Evolutionary conservation across 345 rosid species (phyloP).

Genomic region (Citrus medica): DNA sequence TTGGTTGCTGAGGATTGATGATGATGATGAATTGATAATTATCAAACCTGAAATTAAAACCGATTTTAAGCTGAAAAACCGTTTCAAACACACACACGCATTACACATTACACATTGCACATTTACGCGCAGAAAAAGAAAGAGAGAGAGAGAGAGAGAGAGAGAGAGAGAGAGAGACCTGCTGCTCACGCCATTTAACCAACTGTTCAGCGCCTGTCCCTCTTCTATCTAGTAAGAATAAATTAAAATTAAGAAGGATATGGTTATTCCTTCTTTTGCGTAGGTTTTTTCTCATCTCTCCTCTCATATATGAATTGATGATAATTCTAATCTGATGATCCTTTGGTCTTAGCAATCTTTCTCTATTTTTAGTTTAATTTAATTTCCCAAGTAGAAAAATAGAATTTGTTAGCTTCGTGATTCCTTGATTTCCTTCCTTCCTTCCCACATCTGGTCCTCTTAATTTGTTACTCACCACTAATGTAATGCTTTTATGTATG

Average conservation of each 20-base stretch:
- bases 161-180: neutral
- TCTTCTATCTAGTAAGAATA: too few species aligned
- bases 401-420: too few species aligned
- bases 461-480: too few species aligned
- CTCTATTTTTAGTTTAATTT: slow-evolving; percentile 26
- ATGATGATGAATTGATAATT: neutral
- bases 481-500: too few species aligned
- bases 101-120: neutral
- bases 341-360: neutral
- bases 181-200: slow-evolving; percentile 22
- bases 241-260: too few species aligned
- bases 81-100: slow-evolving; percentile 10
- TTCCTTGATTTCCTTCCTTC: too few species aligned
- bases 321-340: neutral
- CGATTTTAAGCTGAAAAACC: slow-evolving; percentile 15
- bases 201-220: neutral
- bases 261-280: slow-evolving; percentile 24
- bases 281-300: neutral
- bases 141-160: too few species aligned
- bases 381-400: neutral
- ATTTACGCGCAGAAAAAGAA: too few species aligned
- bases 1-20: neutral
- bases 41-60: too few species aligned
- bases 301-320: neutral
- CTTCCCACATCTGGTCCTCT: too few species aligned